A percentile compares a stretch with the other conserved stretches of the same genome.
phyloP scores from a whole-genome alignment of 208 protist genomes.

The Leishmania guyanensis region DNA sequence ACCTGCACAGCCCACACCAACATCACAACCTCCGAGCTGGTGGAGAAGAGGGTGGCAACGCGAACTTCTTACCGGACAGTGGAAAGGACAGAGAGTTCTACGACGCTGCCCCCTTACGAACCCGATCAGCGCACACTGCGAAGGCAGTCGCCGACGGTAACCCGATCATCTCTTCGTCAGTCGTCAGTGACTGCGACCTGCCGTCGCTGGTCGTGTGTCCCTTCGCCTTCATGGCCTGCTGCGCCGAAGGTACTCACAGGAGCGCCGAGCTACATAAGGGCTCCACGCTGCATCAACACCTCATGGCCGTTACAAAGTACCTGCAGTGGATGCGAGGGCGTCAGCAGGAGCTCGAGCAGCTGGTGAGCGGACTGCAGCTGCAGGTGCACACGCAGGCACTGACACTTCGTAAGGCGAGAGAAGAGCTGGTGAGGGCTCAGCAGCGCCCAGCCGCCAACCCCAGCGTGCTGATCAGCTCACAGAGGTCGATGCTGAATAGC shows the following conservation, averaged over 20 bases:
- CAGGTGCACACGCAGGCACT: slow-evolving; percentile 13
- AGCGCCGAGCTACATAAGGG: slow-evolving; percentile 24
- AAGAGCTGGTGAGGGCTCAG: neutral
- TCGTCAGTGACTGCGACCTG: neutral
- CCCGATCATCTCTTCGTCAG: neutral
- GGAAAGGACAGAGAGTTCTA: neutral
- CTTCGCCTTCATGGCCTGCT: slow-evolving; percentile 37
- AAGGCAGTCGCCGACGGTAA: neutral
- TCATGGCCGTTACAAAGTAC: slow-evolving; percentile 29
- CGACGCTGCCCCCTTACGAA: neutral
- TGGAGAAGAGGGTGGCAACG: neutral
- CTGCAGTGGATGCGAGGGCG: slow-evolving; percentile 28
- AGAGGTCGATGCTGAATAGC: neutral
- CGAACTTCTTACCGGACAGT: neutral
- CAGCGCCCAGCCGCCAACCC: neutral
- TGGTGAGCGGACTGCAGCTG: slow-evolving; percentile 12
- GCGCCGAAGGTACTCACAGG: slow-evolving; percentile 43
- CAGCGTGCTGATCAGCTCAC: neutral
- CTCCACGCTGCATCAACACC: slow-evolving; percentile 28
- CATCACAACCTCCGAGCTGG: neutral
- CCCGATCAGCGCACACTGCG: neutral
- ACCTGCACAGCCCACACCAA: neutral
- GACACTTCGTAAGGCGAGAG: neutral
- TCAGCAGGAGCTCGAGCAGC: slow-evolving; percentile 37
- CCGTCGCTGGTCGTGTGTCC: slow-evolving; percentile 36